phyloP scores from a whole-genome alignment of 805 yeast genomes.

The Cyberlindnera amylophila region DNA sequence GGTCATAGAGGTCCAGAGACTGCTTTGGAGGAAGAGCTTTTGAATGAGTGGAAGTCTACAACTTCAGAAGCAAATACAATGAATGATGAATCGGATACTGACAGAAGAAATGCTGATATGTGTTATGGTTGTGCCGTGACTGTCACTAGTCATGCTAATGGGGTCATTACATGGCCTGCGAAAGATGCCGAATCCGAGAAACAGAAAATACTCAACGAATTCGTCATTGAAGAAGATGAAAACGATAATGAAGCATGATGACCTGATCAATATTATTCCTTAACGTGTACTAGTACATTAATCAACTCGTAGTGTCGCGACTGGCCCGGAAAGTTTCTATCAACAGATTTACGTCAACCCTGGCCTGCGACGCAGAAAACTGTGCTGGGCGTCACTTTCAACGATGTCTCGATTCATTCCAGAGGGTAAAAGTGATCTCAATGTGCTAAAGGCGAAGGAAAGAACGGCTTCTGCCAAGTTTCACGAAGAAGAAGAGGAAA shows the following conservation, averaged over 20 bases:
- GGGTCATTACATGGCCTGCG: conserved; percentile 39
- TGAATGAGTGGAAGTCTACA: conserved; percentile 31
- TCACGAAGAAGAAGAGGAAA: conserved; percentile 21
- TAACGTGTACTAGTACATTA: too few relatives aligned
- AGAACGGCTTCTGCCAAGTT: conserved; percentile 15
- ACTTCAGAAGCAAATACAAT: conserved; percentile 7
- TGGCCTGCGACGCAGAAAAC: background rate
- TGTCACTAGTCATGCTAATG: conserved; percentile 40
- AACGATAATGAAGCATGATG: background rate
- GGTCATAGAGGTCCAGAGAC: conserved; percentile 46
- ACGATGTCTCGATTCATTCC: conserved; percentile 28
- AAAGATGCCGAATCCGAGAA: conserved; percentile 25
- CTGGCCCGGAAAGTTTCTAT: background rate
- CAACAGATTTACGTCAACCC: background rate
- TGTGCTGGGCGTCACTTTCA: background rate
- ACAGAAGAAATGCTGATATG: conserved; percentile 20
- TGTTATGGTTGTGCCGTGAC: conserved; percentile 80
- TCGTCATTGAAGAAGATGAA: conserved; percentile 37
- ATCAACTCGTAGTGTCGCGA: too few relatives aligned
- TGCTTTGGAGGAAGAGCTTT: conserved; percentile 38
- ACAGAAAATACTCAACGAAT: conserved; percentile 45
- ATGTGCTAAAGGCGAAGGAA: conserved; percentile 19
- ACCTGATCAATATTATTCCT: too few relatives aligned
- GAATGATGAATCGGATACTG: conserved; percentile 22
- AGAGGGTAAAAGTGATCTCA: conserved; percentile 26